Evolutionary conservation across 768 basidiomycete genomes (phyloP).

Genomic region (Suillus ampliporus): DNA sequence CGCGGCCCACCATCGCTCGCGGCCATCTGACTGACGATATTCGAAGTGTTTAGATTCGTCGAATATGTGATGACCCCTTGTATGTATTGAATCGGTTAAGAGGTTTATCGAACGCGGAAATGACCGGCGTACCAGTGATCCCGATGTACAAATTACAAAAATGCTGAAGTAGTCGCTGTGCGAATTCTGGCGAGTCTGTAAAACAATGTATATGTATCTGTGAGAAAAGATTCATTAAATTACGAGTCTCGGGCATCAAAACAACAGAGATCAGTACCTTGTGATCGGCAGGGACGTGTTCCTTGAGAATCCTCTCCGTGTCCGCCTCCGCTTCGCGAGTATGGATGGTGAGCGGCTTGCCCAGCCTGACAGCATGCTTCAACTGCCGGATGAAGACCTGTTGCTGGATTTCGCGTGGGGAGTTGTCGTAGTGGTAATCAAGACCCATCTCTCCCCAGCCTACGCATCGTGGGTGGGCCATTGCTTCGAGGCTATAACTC

Average conservation of each 20-base stretch:
- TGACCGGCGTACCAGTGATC: conserved; percentile 59
- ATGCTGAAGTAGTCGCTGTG: conserved; percentile 68
- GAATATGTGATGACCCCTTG: conserved; percentile 82
- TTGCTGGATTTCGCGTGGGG: conserved; percentile 72
- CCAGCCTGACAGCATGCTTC: conserved; percentile 64
- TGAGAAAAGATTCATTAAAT: background rate
- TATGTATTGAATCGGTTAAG: background rate
- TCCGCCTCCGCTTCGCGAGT: conserved; percentile 88
- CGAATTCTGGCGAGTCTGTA: conserved; percentile 81
- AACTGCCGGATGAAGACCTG: conserved; percentile 73
- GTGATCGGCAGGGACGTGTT: conserved; percentile 74
- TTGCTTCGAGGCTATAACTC: conserved; percentile 65
- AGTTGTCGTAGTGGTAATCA: conserved; percentile 84
- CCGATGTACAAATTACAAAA: conserved; percentile 87
- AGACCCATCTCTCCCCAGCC: conserved; percentile 91
- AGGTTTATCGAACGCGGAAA: background rate
- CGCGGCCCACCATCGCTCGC: conserved; percentile 39
- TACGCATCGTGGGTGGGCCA: conserved; percentile 81
- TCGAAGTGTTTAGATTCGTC: conserved; percentile 73
- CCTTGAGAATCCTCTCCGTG: conserved; percentile 77
- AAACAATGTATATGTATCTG: conserved; percentile 91
- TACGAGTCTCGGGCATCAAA: background rate
- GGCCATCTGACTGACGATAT: conserved; percentile 63
- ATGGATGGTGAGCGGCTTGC: conserved; percentile 85
- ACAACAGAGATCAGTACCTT: conserved; percentile 43